Evolutionary conservation across 768 basidiomycete species (phyloP).

Genomic region (Hericium rajendrae): DNA sequence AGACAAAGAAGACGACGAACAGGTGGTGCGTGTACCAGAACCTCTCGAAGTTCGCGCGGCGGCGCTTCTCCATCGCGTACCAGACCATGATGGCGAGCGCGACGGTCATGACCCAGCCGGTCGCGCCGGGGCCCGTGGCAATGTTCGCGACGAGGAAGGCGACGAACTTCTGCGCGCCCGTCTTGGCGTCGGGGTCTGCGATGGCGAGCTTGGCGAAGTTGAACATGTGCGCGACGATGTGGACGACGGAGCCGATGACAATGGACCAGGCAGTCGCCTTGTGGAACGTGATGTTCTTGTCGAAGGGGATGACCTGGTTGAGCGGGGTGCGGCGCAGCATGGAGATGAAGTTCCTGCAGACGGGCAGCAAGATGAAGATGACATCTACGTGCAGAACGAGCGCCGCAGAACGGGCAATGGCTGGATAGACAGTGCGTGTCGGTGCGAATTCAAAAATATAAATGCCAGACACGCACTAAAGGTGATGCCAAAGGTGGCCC

Average conservation of each 20-base stretch:
- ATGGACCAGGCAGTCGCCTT: constrained; percentile 90
- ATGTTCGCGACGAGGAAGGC: constrained; percentile 79
- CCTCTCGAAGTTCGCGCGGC: constrained; percentile 70
- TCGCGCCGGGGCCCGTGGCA: constrained; percentile 68
- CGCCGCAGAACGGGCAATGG: constrained; percentile 80
- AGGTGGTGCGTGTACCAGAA: constrained; percentile 90
- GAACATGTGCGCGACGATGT: constrained; percentile 78
- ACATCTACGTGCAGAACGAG: constrained; percentile 87
- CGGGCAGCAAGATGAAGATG: constrained; percentile 87
- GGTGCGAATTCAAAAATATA: neutral
- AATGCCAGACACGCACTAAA: constrained; percentile 43
- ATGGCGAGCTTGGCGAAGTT: constrained; percentile 68
- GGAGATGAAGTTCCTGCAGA: constrained; percentile 93
- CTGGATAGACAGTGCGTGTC: constrained; percentile 27
- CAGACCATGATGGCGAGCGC: constrained; percentile 72
- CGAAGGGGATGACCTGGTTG: constrained; percentile 83
- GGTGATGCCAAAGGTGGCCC: constrained; percentile 63
- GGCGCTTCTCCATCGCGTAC: constrained; percentile 76
- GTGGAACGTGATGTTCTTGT: constrained; percentile 88
- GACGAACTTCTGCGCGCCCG: constrained; percentile 42
- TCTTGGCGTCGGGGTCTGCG: constrained; percentile 42
- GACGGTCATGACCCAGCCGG: constrained; percentile 84
- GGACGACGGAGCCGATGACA: constrained; percentile 64
- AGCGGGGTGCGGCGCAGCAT: constrained; percentile 78
- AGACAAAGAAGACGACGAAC: constrained; percentile 86